Conservation (phyloP, 2,329 filamentous ascomycete species). For the Cordyceps javanica region DNA sequence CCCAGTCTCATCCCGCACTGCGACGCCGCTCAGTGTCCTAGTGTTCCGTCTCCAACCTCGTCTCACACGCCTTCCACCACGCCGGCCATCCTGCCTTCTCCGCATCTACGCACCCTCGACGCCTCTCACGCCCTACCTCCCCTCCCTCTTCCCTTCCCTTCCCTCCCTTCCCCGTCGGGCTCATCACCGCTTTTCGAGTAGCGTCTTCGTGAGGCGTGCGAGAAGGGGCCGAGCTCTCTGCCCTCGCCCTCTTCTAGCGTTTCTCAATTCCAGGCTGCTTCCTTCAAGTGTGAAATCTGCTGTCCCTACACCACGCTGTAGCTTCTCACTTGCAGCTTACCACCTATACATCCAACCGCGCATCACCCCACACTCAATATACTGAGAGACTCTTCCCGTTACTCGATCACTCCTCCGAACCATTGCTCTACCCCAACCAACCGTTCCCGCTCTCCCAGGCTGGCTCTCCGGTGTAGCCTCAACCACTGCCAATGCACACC, state of each 20-base stretch:
- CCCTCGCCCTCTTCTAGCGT: slow-evolving; percentile 13
- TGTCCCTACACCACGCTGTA: not conserved
- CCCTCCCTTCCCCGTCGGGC: slow-evolving; percentile 2
- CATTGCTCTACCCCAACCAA: slow-evolving; percentile 6
- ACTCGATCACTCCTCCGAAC: not conserved
- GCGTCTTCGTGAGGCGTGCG: slow-evolving; percentile 1
- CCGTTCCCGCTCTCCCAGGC: not conserved
- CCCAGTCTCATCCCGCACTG: slow-evolving; percentile 2
- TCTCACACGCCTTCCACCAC: not conserved
- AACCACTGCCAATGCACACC: slow-evolving; percentile 1
- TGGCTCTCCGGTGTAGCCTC: slow-evolving; percentile 2
- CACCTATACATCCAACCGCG: slow-evolving; percentile 1
- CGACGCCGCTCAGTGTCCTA: not conserved
- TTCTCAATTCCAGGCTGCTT: not conserved
- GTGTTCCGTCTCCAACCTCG: not conserved
- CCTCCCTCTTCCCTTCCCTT: not conserved
- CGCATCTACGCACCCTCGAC: slow-evolving; percentile 6
- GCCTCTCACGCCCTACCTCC: not conserved
- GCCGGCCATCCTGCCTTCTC: slow-evolving; percentile 3
- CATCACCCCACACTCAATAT: slow-evolving; percentile 3
- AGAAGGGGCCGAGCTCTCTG: slow-evolving; percentile 9
- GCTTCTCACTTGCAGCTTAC: slow-evolving; percentile 9
- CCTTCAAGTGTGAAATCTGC: not conserved
- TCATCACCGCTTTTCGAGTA: slow-evolving; percentile 10
- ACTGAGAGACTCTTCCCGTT: not conserved